A percentile compares a stretch with the other conserved stretches of the same genome.
Evolutionary conservation across 257 asterid species (phyloP).

Genomic region (Jaltomata sinuosa): DNA sequence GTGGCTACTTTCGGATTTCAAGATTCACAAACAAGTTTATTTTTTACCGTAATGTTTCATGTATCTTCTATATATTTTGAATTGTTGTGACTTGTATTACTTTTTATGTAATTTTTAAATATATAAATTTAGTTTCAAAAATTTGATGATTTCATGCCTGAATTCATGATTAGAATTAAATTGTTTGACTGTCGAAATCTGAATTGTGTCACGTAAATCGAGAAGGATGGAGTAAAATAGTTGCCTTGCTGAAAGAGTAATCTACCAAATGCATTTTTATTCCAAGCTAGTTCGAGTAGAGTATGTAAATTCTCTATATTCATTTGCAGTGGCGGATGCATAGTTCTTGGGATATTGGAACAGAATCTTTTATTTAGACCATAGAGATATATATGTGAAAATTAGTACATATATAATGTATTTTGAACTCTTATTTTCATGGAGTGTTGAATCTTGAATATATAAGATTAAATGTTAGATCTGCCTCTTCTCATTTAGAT

Average conservation of each 20-base stretch:
- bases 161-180: too few relatives aligned
- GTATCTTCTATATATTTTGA: too few relatives aligned
- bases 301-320: background rate
- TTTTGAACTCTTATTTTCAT: background rate
- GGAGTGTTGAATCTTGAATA: background rate
- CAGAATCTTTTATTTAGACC: background rate
- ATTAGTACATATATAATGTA: background rate
- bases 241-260: background rate
- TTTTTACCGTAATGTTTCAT: too few relatives aligned
- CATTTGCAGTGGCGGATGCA: background rate
- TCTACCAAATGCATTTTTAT: background rate
- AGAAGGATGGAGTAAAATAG: background rate
- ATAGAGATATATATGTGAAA: background rate
- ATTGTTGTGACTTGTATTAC: too few relatives aligned
- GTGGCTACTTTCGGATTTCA: too few relatives aligned
- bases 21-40: too few relatives aligned
- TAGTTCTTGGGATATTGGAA: background rate
- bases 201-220: too few relatives aligned
- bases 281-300: background rate
- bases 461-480: background rate
- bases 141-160: too few relatives aligned
- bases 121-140: too few relatives aligned
- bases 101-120: too few relatives aligned
- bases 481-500: background rate
- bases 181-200: too few relatives aligned